A percentile compares a stretch with the other conserved stretches of the same genome.
Conservation (phyloP, 148 eudicot species). For the Nyssa sinensis region DNA sequence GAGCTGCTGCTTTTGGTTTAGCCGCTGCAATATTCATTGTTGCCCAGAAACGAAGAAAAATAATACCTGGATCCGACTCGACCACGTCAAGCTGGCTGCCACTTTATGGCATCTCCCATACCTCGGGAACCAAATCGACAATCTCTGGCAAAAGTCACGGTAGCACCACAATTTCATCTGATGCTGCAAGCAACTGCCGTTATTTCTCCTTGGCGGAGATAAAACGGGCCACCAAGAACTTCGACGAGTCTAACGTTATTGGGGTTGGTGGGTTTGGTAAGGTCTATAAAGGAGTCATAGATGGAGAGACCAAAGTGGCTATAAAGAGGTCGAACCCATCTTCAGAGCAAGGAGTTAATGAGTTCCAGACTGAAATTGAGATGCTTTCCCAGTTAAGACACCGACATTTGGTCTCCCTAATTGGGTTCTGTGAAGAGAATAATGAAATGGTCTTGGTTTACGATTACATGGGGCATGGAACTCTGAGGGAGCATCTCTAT, state of each 20-base stretch:
- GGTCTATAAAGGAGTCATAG: conserved; percentile 45
- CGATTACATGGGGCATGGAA: conserved; percentile 53
- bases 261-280: conserved; percentile 62
- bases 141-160: conserved; percentile 36
- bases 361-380: conserved; percentile 53
- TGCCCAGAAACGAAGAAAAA: conserved; percentile 17
- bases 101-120: conserved; percentile 21
- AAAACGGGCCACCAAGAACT: conserved; percentile 38
- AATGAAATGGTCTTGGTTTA: conserved; percentile 45
- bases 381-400: conserved; percentile 51
- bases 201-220: conserved; percentile 48
- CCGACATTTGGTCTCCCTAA: conserved; percentile 46
- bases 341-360: conserved; percentile 50
- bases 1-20: conserved; percentile 36
- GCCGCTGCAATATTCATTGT: conserved; percentile 20
- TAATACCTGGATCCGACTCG: conserved; percentile 10
- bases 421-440: conserved; percentile 49
- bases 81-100: conserved; percentile 40
- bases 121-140: conserved; percentile 22
- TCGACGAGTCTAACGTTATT: conserved; percentile 46
- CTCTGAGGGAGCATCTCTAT: conserved; percentile 51
- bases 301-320: conserved; percentile 40
- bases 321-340: conserved; percentile 52
- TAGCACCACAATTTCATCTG: conserved; percentile 37
- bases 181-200: conserved; percentile 46